phyloP scores from a whole-genome alignment of 164 flowering plant species.

The Kingdonia uniflora region DNA sequence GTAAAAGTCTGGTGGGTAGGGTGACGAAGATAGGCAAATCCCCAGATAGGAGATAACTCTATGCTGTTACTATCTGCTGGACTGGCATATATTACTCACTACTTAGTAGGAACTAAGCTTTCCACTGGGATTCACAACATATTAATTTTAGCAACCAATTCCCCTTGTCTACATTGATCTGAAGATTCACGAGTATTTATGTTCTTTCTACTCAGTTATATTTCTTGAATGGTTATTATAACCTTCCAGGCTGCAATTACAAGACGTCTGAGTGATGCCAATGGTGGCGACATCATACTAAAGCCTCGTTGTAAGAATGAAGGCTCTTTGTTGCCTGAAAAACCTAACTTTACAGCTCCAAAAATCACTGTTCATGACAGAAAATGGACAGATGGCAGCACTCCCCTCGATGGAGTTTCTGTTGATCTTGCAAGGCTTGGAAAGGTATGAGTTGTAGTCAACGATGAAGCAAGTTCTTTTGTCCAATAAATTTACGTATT shows the following conservation, averaged over 20 bases:
- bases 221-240: neutral
- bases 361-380: constrained; percentile 69
- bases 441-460: constrained; percentile 35
- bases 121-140: too few relatives aligned
- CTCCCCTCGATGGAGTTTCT: constrained; percentile 49
- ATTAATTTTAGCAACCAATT: too few relatives aligned
- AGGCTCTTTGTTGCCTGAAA: constrained; percentile 17
- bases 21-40: too few relatives aligned
- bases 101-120: too few relatives aligned
- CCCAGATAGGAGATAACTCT: too few relatives aligned
- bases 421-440: constrained; percentile 65
- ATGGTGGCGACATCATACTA: constrained; percentile 24
- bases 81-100: too few relatives aligned
- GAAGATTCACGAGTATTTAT: too few relatives aligned
- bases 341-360: constrained; percentile 21
- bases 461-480: neutral
- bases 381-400: constrained; percentile 94
- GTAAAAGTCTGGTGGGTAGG: too few relatives aligned
- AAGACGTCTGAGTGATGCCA: constrained; percentile 70
- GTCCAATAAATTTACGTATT: neutral
- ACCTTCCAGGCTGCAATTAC: constrained; percentile 62
- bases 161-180: too few relatives aligned
- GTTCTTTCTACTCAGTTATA: too few relatives aligned
- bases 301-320: constrained; percentile 24
- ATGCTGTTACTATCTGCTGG: too few relatives aligned